Base-by-base conservation (phyloP, 1,284 basidiomycete species). In the Ceratorhiza oryzae-sativae region DNA sequence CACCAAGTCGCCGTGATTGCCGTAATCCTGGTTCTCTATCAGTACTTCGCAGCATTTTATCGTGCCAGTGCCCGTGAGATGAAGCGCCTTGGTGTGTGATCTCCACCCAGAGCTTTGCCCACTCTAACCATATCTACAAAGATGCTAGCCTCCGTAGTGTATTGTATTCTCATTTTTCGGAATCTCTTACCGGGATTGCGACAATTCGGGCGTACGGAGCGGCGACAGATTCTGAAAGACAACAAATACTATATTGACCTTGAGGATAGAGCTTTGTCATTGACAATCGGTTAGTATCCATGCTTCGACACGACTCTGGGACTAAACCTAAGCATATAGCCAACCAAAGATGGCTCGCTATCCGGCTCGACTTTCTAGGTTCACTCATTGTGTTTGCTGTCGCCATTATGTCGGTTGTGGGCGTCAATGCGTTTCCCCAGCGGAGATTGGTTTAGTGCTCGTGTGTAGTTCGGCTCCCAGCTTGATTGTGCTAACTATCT, bases 141-240 rank as follows among this genome's bases (percentile, higher is more conserved):
- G 89, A 91, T 76, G 83, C 87, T 0, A 87, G 90, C 81, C 82
- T 91, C 13, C 87, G 90, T 49, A 89, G 88, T 0, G 79, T 89
- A 25, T 13, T 39, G 36, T 39, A 39, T 39, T 39, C 90, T 1
- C 92, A 94, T 80, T 90, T 94, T 77, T 88, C 90, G 0, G 93
- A 95, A 80, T 91, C 90, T 0, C 81, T 95, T 1, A 87, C 79
- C 0, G 92, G 92, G 3, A 80, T 94, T 9, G 84, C 90, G 0
- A 94, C 91, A 0, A 90, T 94, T 56, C 85, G 91, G 25, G 89
- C 89, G 49, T 92, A 90, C 75, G 86, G 86, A 30, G 88, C 88
- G 76, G 84, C 85, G 77, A 82, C 0, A 83, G 88, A 15, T 93
- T 94, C 79, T 80, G 71, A 78, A 81, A 27, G 86, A 88, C 58